These are phyloP conservation scores for Trichoderma sp. DNA, from an alignment of 2,329 filamentous ascomycete genomes.

Conservation along the genomic window DNA sequence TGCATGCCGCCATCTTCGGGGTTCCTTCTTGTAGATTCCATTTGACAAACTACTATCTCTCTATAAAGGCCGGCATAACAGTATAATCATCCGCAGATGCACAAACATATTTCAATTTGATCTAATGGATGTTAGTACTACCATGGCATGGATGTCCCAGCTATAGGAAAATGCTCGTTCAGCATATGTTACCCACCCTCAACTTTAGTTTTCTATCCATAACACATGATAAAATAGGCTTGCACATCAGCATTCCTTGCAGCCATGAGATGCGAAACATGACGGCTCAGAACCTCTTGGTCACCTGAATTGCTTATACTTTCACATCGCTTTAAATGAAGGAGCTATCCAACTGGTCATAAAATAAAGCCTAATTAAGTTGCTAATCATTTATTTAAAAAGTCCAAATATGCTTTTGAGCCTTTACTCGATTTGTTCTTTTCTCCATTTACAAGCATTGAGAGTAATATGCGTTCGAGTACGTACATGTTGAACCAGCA, in stretches of 20 bases:
- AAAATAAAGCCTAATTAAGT: background rate
- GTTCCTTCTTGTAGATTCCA: background rate
- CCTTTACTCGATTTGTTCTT: background rate
- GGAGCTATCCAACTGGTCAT: background rate
- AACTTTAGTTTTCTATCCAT: background rate
- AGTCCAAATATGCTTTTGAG: background rate
- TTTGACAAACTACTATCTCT: background rate
- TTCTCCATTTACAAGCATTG: background rate
- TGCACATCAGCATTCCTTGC: background rate
- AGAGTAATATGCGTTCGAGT: conserved; percentile 12
- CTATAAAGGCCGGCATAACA: background rate
- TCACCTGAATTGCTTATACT: background rate
- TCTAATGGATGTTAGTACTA: background rate
- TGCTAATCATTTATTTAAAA: background rate
- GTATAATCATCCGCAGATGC: background rate
- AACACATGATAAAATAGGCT: background rate
- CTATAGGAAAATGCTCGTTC: background rate
- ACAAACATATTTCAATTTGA: background rate
- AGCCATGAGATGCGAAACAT: background rate
- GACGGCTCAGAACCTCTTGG: background rate
- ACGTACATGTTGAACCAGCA: conserved; percentile 4
- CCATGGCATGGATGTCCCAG: background rate
- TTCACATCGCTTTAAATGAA: background rate
- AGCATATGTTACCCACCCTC: background rate
- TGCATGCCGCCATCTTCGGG: background rate